Base-by-base conservation (phyloP, 2,329 filamentous ascomycete species). In the Neofusicoccum parvum region DNA sequence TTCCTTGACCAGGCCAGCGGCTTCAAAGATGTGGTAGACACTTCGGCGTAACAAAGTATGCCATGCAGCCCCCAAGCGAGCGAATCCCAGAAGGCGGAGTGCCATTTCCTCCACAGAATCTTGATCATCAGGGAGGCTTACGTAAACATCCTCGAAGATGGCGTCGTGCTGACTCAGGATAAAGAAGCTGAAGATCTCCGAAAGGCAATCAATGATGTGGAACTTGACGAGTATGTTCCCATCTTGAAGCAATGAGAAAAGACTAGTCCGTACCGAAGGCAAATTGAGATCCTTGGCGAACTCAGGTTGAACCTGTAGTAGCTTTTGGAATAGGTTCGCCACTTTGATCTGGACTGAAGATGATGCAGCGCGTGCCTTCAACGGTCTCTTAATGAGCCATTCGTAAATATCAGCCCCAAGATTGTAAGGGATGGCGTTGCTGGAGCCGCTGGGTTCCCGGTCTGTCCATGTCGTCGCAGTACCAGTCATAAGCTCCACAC, bases 21-120 rank as follows among this genome's bases (percentile, higher is more conserved):
- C 92, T 75, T 98, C 95, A 71, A 98, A 97, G 23, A 98, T 93
- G 75, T 95, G 91, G 75, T 97, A 99, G 17, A 96, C 91, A 69
- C 92, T 93, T 69, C 91, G 88, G 60, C 94, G 89, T 49, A 97
- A 83, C 20, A 98, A 83, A 0, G 94, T 96, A 66, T 92, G 89
- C 92, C 94, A 98, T 59, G 83, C 81, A 36, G 92, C 91, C 27
- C 91, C 95, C 66, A 99, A 80, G 64, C 88, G 88, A 1, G 90
- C 87, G 11, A 98, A 80, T 9, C 92, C 87, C 68, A 91, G 86
- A 2, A 98, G 80, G 5, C 95, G 89, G 68, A 96, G 86, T 0
- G 92, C 92, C 70, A 98, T 94, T 0, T 93, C 94, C 76, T 97
- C 94, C 12, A 84, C 79, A 76, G 88, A 89, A 37, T 88, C 86